Evolutionary conservation across 139 green algal genomes (phyloP).

Genomic region (Choricystis sp.): DNA sequence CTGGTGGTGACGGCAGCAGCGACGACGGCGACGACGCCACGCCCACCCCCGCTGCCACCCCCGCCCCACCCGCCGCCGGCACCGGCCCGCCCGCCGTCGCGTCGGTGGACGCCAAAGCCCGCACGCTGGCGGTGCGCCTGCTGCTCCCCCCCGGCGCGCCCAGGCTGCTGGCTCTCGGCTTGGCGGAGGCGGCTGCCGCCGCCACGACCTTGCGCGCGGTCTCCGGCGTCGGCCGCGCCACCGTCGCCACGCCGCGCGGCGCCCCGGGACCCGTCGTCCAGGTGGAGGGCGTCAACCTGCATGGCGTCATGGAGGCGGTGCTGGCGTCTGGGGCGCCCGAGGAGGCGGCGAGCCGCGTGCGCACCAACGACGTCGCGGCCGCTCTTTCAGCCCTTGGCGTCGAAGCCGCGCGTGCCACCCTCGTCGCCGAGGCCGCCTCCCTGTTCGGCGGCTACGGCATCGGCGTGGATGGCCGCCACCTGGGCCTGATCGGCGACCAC

Average conservation of each 20-base stretch:
- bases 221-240: constrained; percentile 7
- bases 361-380: constrained; percentile 65
- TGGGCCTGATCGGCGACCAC: constrained; percentile 88
- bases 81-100: constrained; percentile 8
- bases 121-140: constrained; percentile 18
- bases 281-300: constrained; percentile 90
- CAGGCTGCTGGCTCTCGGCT: constrained; percentile 76
- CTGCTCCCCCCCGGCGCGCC: constrained; percentile 41
- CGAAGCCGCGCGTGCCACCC: constrained; percentile 75
- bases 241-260: background rate
- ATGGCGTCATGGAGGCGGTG: constrained; percentile 34
- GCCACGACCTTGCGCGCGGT: constrained; percentile 30
- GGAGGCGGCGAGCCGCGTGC: constrained; percentile 28
- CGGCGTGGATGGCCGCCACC: constrained; percentile 80
- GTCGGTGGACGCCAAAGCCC: constrained; percentile 4
- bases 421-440: constrained; percentile 58
- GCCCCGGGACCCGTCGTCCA: constrained; percentile 47
- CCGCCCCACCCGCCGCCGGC: background rate
- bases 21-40: background rate
- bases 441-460: constrained; percentile 98
- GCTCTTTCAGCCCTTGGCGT: constrained; percentile 80
- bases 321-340: background rate
- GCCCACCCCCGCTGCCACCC: background rate
- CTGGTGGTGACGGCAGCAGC: background rate
- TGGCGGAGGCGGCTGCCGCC: constrained; percentile 57